These are phyloP conservation scores for Solanum paucissectum DNA, from an alignment of 257 asterid genomes.

Conservation along the genomic window DNA sequence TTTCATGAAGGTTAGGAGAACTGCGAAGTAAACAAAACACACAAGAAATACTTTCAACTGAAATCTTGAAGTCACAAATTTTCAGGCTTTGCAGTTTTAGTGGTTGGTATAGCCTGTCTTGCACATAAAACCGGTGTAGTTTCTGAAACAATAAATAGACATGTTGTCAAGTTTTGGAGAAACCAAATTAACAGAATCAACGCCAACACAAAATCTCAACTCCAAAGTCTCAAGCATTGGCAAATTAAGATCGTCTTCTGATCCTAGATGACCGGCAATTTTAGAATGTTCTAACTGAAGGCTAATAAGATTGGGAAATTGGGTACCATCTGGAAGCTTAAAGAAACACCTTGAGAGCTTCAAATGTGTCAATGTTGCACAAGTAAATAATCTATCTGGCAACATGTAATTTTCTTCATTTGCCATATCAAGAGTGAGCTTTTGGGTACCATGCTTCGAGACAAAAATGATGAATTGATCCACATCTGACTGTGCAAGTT, in stretches of 20 bases:
- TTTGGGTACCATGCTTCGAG: not conserved
- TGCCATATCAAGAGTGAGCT: not conserved
- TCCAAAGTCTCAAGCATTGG: not conserved
- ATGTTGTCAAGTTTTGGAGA: not conserved
- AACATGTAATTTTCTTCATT: not conserved
- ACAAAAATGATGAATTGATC: not conserved
- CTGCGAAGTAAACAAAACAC: not conserved
- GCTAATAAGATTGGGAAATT: not conserved
- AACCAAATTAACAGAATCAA: not conserved
- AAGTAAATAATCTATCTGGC: not conserved
- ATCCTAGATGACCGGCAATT: not conserved
- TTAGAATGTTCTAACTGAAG: not conserved
- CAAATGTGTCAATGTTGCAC: not conserved
- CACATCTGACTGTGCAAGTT: not conserved
- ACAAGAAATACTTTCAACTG: not conserved
- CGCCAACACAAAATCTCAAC: not conserved
- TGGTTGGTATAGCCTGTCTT: no score
- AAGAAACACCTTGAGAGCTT: not conserved
- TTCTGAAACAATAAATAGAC: not conserved
- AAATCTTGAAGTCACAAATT: not conserved
- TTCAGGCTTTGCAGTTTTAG: not conserved
- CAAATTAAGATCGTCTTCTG: accelerated
- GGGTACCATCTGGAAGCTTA: not conserved
- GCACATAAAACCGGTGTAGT: not conserved
- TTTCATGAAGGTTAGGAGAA: not conserved